phyloP scores from a whole-genome alignment of 1,284 basidiomycete species.

The Agroathelia rolfsii region DNA sequence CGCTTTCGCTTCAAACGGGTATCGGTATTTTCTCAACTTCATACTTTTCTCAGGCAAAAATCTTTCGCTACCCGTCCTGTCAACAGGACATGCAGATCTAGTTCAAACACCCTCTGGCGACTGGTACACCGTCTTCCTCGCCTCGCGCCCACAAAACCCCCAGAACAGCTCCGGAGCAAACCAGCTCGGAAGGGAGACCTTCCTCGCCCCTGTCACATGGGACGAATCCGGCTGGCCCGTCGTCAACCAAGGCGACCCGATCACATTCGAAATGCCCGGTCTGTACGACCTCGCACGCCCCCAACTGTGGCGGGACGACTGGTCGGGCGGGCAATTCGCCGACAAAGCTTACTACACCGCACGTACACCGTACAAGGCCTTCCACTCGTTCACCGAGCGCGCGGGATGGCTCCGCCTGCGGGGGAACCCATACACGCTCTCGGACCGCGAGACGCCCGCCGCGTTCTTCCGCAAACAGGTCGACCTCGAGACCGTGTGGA shows the following conservation, averaged over 20 bases:
- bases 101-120: constrained; percentile 10
- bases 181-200: constrained; percentile 10
- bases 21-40: no score
- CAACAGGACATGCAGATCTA: constrained; percentile 11
- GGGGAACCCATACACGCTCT: constrained; percentile 11
- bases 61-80: constrained; percentile 8
- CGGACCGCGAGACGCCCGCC: constrained; percentile 11
- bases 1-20: no score
- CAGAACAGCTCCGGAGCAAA: constrained; percentile 5
- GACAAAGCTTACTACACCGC: constrained; percentile 11
- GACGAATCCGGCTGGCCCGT: constrained; percentile 10
- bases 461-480: constrained; percentile 11
- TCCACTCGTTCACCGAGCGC: not conserved
- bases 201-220: constrained; percentile 10
- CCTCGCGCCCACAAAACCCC: constrained; percentile 11
- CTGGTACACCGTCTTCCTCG: constrained; percentile 12
- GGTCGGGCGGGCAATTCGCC: constrained; percentile 7
- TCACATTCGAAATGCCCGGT: constrained; percentile 11
- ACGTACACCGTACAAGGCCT: constrained; percentile 10
- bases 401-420: constrained; percentile 7
- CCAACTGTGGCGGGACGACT: constrained; percentile 8
- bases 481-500: constrained; percentile 4
- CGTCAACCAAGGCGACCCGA: constrained; percentile 9
- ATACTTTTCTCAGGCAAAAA: constrained; percentile 9
- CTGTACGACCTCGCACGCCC: constrained; percentile 10